A percentile compares a stretch with the other conserved stretches of the same genome.
Conservation (phyloP, 1,139 yeast species). For the Debaryomyces sp. region DNA sequence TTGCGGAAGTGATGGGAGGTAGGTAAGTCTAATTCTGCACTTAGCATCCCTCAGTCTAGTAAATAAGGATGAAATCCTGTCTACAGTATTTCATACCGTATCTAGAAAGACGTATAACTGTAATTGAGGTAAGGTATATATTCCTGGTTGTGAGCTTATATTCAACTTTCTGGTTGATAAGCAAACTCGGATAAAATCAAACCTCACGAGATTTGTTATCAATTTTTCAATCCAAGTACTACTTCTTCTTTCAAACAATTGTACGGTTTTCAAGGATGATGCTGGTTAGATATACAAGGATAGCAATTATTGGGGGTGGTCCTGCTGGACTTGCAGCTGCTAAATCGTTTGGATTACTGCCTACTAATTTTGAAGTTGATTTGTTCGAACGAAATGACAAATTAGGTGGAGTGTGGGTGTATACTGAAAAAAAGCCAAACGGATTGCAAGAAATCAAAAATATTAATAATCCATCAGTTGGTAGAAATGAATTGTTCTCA, state of each 20-base stretch:
- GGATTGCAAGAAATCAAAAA: slow-evolving; percentile 6
- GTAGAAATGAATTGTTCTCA: slow-evolving; percentile 28
- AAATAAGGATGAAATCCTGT: no score
- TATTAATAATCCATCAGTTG: background rate
- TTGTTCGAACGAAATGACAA: slow-evolving; percentile 44
- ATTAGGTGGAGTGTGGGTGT: slow-evolving; percentile 56
- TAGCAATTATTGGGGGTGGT: slow-evolving; percentile 56
- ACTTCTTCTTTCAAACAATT: background rate
- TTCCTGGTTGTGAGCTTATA: background rate
- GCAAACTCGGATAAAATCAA: background rate
- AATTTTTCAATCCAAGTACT: background rate
- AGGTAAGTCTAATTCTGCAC: no score
- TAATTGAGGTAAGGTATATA: no score
- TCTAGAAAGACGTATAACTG: background rate
- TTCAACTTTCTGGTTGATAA: background rate
- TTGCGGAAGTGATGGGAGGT: no score
- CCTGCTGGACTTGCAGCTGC: slow-evolving; percentile 55
- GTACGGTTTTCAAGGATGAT: background rate
- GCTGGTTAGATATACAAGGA: slow-evolving; percentile 23
- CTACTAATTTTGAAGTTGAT: slow-evolving; percentile 36
- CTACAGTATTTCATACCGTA: no score
- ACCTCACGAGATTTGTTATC: background rate
- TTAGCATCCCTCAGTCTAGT: no score
- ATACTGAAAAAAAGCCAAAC: slow-evolving; percentile 28
- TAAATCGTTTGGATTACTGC: slow-evolving; percentile 47